A percentile compares a stretch with the other conserved stretches of the same genome.
Conservation (phyloP, 192 early-diverging fungal genomes). For the Thoreauomyces humboldtii region DNA sequence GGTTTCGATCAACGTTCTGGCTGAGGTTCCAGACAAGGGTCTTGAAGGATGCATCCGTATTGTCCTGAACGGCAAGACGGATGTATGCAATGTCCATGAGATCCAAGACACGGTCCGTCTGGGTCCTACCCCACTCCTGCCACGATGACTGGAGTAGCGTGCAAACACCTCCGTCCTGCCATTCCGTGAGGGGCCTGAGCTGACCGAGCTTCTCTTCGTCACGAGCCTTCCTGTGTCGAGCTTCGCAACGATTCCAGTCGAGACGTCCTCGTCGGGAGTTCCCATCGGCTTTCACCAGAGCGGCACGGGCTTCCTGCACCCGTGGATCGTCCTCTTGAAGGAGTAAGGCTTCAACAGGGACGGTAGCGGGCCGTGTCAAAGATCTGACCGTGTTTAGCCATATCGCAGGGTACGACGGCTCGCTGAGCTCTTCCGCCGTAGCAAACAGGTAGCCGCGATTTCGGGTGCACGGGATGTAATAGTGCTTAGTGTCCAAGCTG, state of each 20-base stretch:
- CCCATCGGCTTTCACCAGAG: slow-evolving; percentile 15
- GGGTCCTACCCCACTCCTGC: slow-evolving; percentile 40
- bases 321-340: slow-evolving; percentile 44
- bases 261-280: slow-evolving; percentile 15
- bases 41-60: slow-evolving; percentile 41
- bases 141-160: slow-evolving; percentile 32
- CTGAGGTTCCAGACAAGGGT: slow-evolving; percentile 47
- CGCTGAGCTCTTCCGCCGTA: neutral
- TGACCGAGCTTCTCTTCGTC: slow-evolving; percentile 37
- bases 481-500: slow-evolving; percentile 43
- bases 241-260: slow-evolving; percentile 46
- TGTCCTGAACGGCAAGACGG: slow-evolving; percentile 22
- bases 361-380: slow-evolving; percentile 29
- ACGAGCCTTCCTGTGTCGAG: slow-evolving; percentile 36
- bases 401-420: slow-evolving; percentile 12
- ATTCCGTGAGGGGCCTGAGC: slow-evolving; percentile 40
- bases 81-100: slow-evolving; percentile 45
- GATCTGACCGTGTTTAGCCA: slow-evolving; percentile 32
- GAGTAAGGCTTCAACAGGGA: slow-evolving; percentile 45
- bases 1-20: slow-evolving; percentile 47
- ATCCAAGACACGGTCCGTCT: slow-evolving; percentile 46
- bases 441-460: slow-evolving; percentile 46
- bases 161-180: slow-evolving; percentile 42
- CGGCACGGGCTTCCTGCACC: slow-evolving; percentile 32
- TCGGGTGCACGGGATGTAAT: slow-evolving; percentile 50